Evolutionary conservation across 75 land plant species (phyloP).

Genomic region (Picea glauca): DNA sequence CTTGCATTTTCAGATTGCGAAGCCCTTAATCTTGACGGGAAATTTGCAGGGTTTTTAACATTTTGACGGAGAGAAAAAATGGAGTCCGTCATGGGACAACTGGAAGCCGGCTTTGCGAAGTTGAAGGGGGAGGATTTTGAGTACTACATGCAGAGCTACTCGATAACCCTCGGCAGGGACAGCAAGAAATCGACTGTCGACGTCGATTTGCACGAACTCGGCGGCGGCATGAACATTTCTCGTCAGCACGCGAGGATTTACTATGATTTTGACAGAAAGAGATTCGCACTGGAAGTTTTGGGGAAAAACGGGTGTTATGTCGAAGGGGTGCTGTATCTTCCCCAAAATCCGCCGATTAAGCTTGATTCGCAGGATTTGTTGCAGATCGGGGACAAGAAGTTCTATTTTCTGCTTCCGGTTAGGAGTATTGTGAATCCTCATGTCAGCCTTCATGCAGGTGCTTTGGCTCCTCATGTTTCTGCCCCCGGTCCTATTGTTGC

Average conservation of each 20-base stretch:
- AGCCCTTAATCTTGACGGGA: too few relatives aligned
- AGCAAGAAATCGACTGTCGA: conserved; percentile 91
- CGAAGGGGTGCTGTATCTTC: conserved; percentile 82
- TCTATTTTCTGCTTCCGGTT: conserved; percentile 85
- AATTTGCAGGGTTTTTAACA: too few relatives aligned
- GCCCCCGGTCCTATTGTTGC: not conserved
- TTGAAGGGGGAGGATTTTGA: conserved; percentile 99
- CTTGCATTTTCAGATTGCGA: too few relatives aligned
- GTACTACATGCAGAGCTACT: conserved; percentile 99
- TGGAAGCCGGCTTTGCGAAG: conserved; percentile 95
- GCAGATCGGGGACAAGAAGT: conserved; percentile 97
- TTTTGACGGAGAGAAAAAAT: too few relatives aligned
- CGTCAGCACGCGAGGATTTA: conserved; percentile 97
- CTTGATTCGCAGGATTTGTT: conserved; percentile 92
- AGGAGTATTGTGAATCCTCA: conserved; percentile 46
- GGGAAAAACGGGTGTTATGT: conserved; percentile 97
- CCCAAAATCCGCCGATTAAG: conserved; percentile 76
- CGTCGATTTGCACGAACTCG: conserved; percentile 89
- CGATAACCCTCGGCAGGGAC: conserved; percentile 92
- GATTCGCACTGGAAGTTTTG: conserved; percentile 88
- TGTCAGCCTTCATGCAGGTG: conserved; percentile 5
- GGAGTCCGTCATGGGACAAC: too few relatives aligned
- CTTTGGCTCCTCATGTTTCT: conserved; percentile 10
- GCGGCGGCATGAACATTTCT: conserved; percentile 98
- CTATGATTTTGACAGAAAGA: conserved; percentile 88